Conservation (phyloP, 129 eudicot genomes). For the Tagetes erecta region DNA sequence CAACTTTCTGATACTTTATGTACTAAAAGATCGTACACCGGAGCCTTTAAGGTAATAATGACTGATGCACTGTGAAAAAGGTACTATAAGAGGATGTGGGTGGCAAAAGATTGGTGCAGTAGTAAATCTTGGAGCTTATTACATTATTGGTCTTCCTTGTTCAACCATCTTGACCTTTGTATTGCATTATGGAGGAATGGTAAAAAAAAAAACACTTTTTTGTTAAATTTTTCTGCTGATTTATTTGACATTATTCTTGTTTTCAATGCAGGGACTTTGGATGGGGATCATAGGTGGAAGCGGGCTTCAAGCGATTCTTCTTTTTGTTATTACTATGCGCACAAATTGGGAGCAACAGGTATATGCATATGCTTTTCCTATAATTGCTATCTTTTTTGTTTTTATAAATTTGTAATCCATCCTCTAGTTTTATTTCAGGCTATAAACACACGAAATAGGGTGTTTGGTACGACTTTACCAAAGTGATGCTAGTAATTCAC, state of each 20-base stretch:
- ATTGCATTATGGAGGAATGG: slow-evolving; percentile 46
- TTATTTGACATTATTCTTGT: not conserved
- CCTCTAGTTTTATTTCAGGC: slow-evolving; percentile 26
- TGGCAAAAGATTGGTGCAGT: slow-evolving; percentile 57
- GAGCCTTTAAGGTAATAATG: not conserved
- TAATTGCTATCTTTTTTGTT: not conserved
- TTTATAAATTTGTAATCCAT: not conserved
- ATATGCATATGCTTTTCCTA: not conserved
- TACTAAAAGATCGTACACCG: not conserved
- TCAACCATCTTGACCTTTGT: slow-evolving; percentile 44
- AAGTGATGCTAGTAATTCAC: slow-evolving; percentile 1
- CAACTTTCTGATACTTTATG: not conserved
- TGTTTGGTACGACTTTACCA: slow-evolving; percentile 10
- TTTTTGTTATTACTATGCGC: slow-evolving; percentile 33
- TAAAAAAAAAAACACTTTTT: slow-evolving; percentile 4
- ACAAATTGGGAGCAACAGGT: slow-evolving; percentile 45
- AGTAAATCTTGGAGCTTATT: slow-evolving; percentile 54
- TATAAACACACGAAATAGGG: slow-evolving; percentile 26
- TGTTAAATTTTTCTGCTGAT: not conserved
- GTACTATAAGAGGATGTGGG: slow-evolving; percentile 58
- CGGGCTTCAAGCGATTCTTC: slow-evolving; percentile 39
- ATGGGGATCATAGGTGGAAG: slow-evolving; percentile 48
- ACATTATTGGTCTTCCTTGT: slow-evolving; percentile 46
- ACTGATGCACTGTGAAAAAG: slow-evolving; percentile 19
- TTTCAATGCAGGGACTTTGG: slow-evolving; percentile 46